Evolutionary conservation across 2,329 filamentous ascomycete species (phyloP).

Genomic region (Stagonosporopsis tanaceti): DNA sequence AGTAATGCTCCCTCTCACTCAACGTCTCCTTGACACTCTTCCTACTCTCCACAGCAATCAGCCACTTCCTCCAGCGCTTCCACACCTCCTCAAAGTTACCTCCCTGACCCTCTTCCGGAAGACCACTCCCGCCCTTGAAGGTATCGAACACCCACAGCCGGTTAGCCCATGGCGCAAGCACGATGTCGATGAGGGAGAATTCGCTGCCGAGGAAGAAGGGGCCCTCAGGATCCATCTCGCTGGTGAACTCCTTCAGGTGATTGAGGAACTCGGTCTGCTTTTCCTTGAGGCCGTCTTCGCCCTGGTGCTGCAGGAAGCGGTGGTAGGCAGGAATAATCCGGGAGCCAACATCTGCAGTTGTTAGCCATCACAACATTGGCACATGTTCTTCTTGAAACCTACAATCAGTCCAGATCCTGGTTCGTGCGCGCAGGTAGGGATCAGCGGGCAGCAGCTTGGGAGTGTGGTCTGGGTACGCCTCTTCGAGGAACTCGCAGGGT

Average conservation of each 20-base stretch:
- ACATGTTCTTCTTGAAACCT: background rate
- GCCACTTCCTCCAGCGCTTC: constrained; percentile 72
- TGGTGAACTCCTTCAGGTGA: constrained; percentile 66
- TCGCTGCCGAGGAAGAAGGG: constrained; percentile 73
- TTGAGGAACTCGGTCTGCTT: constrained; percentile 66
- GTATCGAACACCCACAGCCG: constrained; percentile 77
- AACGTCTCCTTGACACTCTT: constrained; percentile 72
- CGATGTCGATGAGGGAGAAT: constrained; percentile 74
- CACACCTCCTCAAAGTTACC: constrained; percentile 66
- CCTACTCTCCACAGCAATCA: constrained; percentile 64
- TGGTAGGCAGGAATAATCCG: constrained; percentile 76
- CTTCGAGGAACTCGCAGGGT: constrained; percentile 78
- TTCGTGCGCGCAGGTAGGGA: constrained; percentile 70
- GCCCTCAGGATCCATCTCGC: constrained; percentile 67
- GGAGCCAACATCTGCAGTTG: constrained; percentile 60
- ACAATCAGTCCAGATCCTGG: constrained; percentile 76
- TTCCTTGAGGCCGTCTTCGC: constrained; percentile 54
- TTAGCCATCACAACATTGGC: background rate
- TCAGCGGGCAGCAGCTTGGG: constrained; percentile 66
- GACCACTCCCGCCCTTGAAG: constrained; percentile 69
- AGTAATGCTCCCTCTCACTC: constrained; percentile 72
- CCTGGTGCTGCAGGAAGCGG: constrained; percentile 59
- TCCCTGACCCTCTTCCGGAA: constrained; percentile 58
- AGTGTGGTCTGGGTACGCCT: constrained; percentile 65
- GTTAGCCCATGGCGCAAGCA: constrained; percentile 76